A percentile compares a stretch with the other conserved stretches of the same genome.
Conservation (phyloP, 441 rosid species). For the Kokia cookei region DNA sequence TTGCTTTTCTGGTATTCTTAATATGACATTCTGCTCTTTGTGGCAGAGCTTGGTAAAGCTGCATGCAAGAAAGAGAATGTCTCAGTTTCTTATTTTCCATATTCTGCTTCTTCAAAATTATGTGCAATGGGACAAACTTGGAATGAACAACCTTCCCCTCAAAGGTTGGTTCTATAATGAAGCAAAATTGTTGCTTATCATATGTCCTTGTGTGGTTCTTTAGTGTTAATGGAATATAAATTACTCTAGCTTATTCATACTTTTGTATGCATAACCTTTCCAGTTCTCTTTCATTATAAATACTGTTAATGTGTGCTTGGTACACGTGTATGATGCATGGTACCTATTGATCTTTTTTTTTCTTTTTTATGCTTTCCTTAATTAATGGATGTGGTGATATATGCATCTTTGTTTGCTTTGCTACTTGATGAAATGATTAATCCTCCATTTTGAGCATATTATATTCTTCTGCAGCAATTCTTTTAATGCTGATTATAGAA, state of each 20-base stretch:
- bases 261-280: not conserved
- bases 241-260: not conserved
- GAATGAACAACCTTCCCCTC: constrained; percentile 21
- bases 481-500: constrained; percentile 25
- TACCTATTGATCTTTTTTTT: not conserved
- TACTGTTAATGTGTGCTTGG: not conserved
- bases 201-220: not conserved
- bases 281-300: not conserved
- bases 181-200: not conserved
- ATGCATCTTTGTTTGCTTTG: not conserved
- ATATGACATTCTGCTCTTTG: constrained; percentile 13
- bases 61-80: constrained; percentile 23
- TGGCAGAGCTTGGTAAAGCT: constrained; percentile 30
- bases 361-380: not conserved
- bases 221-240: not conserved
- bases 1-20: constrained; percentile 14
- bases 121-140: constrained; percentile 13
- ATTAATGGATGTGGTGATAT: constrained; percentile 1
- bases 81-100: constrained; percentile 8
- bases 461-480: constrained; percentile 26
- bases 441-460: constrained; percentile 2
- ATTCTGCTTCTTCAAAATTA: constrained; percentile 14
- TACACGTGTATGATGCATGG: not conserved
- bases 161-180: constrained; percentile 27
- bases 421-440: not conserved